Evolutionary conservation across 2,329 filamentous ascomycete genomes (phyloP).

Genomic region (Amphichorda felina): DNA sequence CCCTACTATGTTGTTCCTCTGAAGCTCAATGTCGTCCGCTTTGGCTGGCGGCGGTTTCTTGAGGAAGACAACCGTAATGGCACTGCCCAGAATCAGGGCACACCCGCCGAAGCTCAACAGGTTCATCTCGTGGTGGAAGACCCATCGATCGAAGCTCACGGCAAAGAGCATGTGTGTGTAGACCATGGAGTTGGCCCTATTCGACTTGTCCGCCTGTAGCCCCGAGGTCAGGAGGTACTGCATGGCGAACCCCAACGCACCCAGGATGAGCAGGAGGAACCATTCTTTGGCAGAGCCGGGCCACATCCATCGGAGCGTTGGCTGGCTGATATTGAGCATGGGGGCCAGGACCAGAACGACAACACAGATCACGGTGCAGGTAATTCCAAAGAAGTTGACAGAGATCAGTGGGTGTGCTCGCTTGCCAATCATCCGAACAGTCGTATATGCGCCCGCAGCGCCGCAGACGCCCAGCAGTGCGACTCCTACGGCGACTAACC

Average conservation of each 20-base stretch:
- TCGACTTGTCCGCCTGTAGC: slow-evolving; percentile 57
- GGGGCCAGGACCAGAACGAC: slow-evolving; percentile 44
- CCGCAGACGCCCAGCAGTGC: slow-evolving; percentile 71
- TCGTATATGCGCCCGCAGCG: slow-evolving; percentile 60
- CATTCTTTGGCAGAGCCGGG: slow-evolving; percentile 41
- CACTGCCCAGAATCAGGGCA: slow-evolving; percentile 39
- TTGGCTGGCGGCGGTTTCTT: slow-evolving; percentile 18
- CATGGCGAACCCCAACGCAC: slow-evolving; percentile 66
- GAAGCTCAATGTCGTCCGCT: slow-evolving; percentile 21
- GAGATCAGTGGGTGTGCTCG: slow-evolving; percentile 72
- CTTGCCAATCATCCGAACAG: slow-evolving; percentile 68
- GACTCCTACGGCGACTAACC: slow-evolving; percentile 56
- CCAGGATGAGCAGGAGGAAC: slow-evolving; percentile 55
- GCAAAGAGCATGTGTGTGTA: slow-evolving; percentile 48
- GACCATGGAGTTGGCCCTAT: slow-evolving; percentile 44
- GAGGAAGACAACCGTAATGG: slow-evolving; percentile 34
- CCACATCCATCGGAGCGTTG: slow-evolving; percentile 29
- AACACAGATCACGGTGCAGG: slow-evolving; percentile 56
- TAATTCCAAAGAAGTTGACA: slow-evolving; percentile 71
- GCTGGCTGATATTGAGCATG: slow-evolving; percentile 30
- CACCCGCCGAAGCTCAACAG: slow-evolving; percentile 36
- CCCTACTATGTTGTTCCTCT: slow-evolving; percentile 11
- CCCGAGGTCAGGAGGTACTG: slow-evolving; percentile 79
- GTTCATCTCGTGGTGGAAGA: slow-evolving; percentile 40
- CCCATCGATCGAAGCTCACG: slow-evolving; percentile 35